Percentiles rank a stretch among this genome's conserved stretches.
Evolutionary conservation across 768 basidiomycete genomes (phyloP).

Genomic region (Xanthoconium stramineum): DNA sequence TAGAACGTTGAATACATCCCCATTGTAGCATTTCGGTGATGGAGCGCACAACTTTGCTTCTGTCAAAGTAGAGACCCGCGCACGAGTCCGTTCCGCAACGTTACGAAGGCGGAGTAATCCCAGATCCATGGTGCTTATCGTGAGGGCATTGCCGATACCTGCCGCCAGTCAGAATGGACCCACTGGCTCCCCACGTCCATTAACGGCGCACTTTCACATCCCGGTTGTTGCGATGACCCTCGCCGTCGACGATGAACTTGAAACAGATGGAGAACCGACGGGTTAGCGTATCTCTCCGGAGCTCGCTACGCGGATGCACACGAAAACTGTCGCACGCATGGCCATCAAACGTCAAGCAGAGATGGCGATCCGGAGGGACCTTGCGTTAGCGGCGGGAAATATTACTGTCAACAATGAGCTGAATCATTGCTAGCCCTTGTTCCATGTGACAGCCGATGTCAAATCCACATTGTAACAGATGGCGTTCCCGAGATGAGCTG

Average conservation of each 20-base stretch:
- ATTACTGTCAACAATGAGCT: slow-evolving; percentile 25
- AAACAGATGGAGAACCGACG: slow-evolving; percentile 21
- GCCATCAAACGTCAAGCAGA: slow-evolving; percentile 27
- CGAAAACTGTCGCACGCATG: slow-evolving; percentile 20
- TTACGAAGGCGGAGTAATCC: background rate
- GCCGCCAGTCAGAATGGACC: background rate
- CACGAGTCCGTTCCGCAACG: background rate
- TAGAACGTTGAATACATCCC: slow-evolving; percentile 11
- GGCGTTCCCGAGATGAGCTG: slow-evolving; percentile 24
- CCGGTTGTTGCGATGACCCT: slow-evolving; percentile 15
- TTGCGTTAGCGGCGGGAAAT: slow-evolving; percentile 13
- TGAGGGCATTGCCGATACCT: slow-evolving; percentile 3
- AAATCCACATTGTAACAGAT: slow-evolving; percentile 14
- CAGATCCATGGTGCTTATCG: background rate
- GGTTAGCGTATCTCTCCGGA: slow-evolving; percentile 15
- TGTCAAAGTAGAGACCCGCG: background rate
- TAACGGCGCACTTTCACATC: background rate
- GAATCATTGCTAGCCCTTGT: slow-evolving; percentile 11
- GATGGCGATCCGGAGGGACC: slow-evolving; percentile 6
- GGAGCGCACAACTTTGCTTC: background rate
- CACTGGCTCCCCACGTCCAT: background rate
- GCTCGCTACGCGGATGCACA: slow-evolving; percentile 19
- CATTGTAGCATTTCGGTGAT: slow-evolving; percentile 20
- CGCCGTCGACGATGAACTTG: slow-evolving; percentile 23
- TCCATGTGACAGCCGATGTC: slow-evolving; percentile 24